Evolutionary conservation across 2,329 filamentous ascomycete genomes (phyloP), one percentile per base, ranked within the genome.

Genomic region (Diaporthe sp.): DNA sequence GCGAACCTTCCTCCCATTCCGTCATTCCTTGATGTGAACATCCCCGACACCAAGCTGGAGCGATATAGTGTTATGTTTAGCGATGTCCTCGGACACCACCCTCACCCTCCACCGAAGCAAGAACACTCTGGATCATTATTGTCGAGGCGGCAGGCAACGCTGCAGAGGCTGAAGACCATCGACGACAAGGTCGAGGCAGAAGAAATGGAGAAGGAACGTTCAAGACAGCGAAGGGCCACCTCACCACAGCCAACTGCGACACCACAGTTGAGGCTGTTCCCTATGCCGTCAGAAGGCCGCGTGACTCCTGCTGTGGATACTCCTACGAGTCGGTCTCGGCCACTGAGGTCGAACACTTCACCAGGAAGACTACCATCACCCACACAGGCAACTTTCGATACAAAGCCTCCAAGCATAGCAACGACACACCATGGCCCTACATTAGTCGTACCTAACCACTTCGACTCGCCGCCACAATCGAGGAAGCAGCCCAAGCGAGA

Each of bases 21-120:
- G 2, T 71, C 70, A 8, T 82, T 93, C 9, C 85, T 98, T 27
- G 88, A 95, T 78, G 89, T 98, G 22, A 91, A 96, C 70, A 97
- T 98, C 73, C 96, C 96, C 0, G 89, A 90, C 66, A 88, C 94
- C 72, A 91, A 93, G 76, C 88, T 98, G 88, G 96, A 98, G 81
- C 88, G 96, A 65, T 98, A 98, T 78, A 98, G 95, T 78, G 90
- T 98, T 77, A 98, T 98, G 96, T 98, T 98, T 80, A 91, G 92
- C 72, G 90, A 90, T 50, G 87, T 98, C 9, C 85, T 98, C 47
- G 63, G 63, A 35, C 89, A 90, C 44, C 44, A n/a, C n/a, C n/a
- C n/a, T 19, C 42, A 44, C 75, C 82, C 82, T 10, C 81, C 82
- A 44, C 75, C 74, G 7, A 77, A 76, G 71, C 66, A 76, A 56